These are phyloP conservation scores for Aspergillus heteromorphus DNA, from an alignment of 495 filamentous ascomycete genomes.

Conservation along the genomic window DNA sequence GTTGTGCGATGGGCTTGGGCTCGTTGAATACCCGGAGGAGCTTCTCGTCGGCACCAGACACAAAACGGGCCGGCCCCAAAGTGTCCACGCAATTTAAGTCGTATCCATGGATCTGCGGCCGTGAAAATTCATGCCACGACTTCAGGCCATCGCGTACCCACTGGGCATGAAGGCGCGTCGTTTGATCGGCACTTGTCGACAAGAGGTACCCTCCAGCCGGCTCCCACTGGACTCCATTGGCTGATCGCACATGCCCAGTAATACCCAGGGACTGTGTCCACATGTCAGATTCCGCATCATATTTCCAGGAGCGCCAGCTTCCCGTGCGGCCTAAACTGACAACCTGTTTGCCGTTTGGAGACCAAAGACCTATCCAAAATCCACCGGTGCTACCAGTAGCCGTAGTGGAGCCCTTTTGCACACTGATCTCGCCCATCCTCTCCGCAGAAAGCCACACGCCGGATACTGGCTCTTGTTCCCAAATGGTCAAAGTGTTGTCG, in stretches of 20 bases:
- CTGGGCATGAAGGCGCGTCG: conserved; percentile 83
- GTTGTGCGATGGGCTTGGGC: conserved; percentile 71
- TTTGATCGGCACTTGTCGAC: conserved; percentile 88
- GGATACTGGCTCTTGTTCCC: conserved; percentile 75
- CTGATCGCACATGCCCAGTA: conserved; percentile 75
- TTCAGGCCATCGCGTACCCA: conserved; percentile 55
- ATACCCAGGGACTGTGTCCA: conserved; percentile 77
- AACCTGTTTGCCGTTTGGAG: conserved; percentile 66
- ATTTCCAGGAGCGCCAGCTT: conserved; percentile 82
- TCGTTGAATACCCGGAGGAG: conserved; percentile 90
- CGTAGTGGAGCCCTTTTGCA: conserved; percentile 89
- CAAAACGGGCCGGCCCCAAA: conserved; percentile 63
- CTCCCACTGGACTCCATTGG: conserved; percentile 79
- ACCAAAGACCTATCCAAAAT: conserved; percentile 95
- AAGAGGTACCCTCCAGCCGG: conserved; percentile 77
- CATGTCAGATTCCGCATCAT: conserved; percentile 46
- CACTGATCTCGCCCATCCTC: conserved; percentile 85
- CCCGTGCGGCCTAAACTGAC: conserved; percentile 84
- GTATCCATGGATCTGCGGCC: conserved; percentile 97
- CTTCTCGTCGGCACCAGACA: conserved; percentile 98
- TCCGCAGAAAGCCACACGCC: conserved; percentile 85
- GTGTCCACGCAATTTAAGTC: conserved; percentile 91
- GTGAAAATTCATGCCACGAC: conserved; percentile 92
- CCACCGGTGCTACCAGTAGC: conserved; percentile 93
- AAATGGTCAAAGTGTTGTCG: conserved; percentile 90